phyloP scores from a whole-genome alignment of 23 red algal species.

The Agarophyton chilense region DNA sequence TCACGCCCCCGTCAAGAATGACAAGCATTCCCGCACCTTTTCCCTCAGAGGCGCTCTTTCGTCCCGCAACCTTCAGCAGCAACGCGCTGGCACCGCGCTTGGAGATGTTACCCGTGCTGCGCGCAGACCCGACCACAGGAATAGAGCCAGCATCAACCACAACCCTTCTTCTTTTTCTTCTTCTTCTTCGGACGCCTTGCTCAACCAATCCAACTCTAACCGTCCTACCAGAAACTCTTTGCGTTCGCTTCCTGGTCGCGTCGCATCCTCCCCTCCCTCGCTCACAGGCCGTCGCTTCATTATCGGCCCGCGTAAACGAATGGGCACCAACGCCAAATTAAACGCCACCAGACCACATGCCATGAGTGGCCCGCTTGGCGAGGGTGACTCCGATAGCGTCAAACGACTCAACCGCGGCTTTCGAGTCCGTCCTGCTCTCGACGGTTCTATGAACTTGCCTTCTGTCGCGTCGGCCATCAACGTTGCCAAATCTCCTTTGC shows the following conservation, averaged over 20 bases:
- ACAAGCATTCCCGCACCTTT: constrained; percentile 5
- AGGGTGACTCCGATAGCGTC: constrained; percentile 60
- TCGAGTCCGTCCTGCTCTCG: constrained; percentile 14
- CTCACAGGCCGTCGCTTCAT: constrained; percentile 35
- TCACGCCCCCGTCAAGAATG: not conserved
- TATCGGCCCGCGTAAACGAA: not conserved
- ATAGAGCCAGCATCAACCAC: not conserved
- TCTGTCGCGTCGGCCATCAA: not conserved
- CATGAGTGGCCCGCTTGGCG: constrained; percentile 43
- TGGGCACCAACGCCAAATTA: not conserved
- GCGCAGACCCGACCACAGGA: not conserved
- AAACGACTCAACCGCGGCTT: constrained; percentile 42
- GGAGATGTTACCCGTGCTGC: not conserved
- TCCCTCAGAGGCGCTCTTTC: not conserved
- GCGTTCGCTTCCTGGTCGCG: constrained; percentile 51
- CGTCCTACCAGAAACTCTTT: constrained; percentile 11
- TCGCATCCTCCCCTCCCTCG: constrained; percentile 51
- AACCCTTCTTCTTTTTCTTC: not conserved
- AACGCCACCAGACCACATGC: not conserved
- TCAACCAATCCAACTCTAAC: not conserved
- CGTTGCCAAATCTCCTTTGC: not conserved
- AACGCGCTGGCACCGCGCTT: constrained; percentile 22
- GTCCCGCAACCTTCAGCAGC: constrained; percentile 3
- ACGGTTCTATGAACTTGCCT: constrained; percentile 39
- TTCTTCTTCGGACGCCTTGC: constrained; percentile 3